These are phyloP conservation scores for Penstemon davidsonii DNA, from an alignment of 257 asterid genomes.

Conservation along the genomic window DNA sequence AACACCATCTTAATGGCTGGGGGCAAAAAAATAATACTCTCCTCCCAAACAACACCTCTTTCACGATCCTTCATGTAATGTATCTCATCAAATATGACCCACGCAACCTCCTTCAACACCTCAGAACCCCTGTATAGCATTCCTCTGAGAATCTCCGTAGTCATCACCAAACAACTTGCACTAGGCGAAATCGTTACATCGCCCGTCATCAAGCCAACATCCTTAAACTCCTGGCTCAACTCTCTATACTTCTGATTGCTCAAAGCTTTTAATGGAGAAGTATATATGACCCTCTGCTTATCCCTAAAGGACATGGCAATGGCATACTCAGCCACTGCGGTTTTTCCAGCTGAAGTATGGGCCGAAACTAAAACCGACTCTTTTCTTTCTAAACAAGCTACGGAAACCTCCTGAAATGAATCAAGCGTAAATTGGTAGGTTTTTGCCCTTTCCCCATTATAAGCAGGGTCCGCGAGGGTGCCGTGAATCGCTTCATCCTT, in stretches of 20 bases:
- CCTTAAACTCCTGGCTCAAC: slow-evolving; percentile 84
- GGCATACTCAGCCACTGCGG: slow-evolving; percentile 97
- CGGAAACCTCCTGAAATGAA: slow-evolving; percentile 87
- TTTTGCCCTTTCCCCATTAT: slow-evolving; percentile 72
- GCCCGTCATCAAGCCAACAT: slow-evolving; percentile 97
- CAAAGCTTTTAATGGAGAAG: slow-evolving; percentile 91
- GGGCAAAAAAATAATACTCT: slow-evolving; percentile 95
- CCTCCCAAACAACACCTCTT: slow-evolving; percentile 99
- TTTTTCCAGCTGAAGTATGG: slow-evolving; percentile 98
- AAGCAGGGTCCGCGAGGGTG: slow-evolving; percentile 74
- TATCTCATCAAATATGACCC: slow-evolving; percentile 99
- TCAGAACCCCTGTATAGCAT: slow-evolving; percentile 98
- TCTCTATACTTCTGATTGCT: slow-evolving; percentile 97
- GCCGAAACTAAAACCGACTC: slow-evolving; percentile 93
- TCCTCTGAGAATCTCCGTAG: slow-evolving; percentile 91
- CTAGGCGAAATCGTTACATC: slow-evolving; percentile 91
- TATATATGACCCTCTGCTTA: slow-evolving; percentile 87
- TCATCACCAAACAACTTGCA: slow-evolving; percentile 98
- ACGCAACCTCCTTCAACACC: slow-evolving; percentile 93
- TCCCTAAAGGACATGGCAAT: slow-evolving; percentile 94
- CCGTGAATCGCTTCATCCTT: slow-evolving; percentile 73
- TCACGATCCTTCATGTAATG: slow-evolving; percentile 99
- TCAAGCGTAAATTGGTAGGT: slow-evolving; percentile 75
- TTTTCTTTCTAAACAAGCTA: slow-evolving; percentile 84
- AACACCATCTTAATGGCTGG: slow-evolving; percentile 97